Evolutionary conservation across 2,329 filamentous ascomycete genomes (phyloP), one percentile per base, ranked within the genome.

Genomic region (Aphanocladium album): DNA sequence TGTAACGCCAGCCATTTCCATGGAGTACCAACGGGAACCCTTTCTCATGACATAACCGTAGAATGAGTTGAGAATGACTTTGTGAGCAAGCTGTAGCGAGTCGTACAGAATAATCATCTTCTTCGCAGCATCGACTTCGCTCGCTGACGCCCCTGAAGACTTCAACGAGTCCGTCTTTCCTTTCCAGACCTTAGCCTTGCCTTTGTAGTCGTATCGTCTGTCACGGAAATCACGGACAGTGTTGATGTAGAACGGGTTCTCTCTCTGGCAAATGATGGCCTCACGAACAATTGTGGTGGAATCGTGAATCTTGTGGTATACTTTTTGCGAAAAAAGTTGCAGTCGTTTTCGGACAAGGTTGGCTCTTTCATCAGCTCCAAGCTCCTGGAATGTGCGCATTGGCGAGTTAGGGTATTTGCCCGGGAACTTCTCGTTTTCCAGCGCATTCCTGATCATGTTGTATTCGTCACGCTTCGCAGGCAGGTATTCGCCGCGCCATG

Each of bases 21-120:
- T 88, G 19, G 95, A 99, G 72, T 99, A 99, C 95, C 95, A 99
- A 60, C 95, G 87, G 41, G 95, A 99, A 37, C 95, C 95, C 73
- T 99, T 99, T 78, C 95, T 84, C 95, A 99, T 99, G 73, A 98
- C 95, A 72, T 99, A 99, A 64, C 95, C 95, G 68, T 99, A 99
- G 79, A 99, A 99, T 60, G 92, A 96, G 79, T 99, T 99, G 60
- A 99, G 74, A 81, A 99, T 99, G 77, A 99, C 95, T 74, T 99
- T 99, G 80, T 99, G 95, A 0, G 95, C 95, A 68, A 99, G 80
- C 73, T 99, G 96, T 61, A 99, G 80, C 0, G 95, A 99, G 72
- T 99, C 95, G 72, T 91, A 99, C 5, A 99, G 77, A 52, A 98
- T 83, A 60, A 97, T 95, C 96, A 99, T 99, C 80, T 99, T 99